A percentile compares a stretch with the other conserved stretches of the same genome.
These are phyloP conservation scores for Boletus subparvulus DNA, from an alignment of 768 basidiomycete species.

Conservation along the genomic window DNA sequence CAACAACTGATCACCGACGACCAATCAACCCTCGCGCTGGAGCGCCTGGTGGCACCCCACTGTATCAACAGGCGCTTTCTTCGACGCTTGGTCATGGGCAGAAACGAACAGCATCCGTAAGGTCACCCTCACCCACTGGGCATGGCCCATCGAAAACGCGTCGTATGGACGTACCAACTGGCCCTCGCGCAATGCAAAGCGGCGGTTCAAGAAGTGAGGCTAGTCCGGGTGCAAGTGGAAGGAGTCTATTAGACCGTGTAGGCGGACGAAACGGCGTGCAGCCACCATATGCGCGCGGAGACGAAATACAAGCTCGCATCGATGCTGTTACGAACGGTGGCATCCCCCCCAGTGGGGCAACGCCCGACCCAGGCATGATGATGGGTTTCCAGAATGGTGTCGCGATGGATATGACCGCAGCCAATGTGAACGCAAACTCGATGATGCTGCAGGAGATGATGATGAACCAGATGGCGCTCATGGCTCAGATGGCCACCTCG, in stretches of 20 bases:
- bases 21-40: slow-evolving; percentile 48
- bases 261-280: slow-evolving; percentile 50
- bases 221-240: slow-evolving; percentile 32
- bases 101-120: slow-evolving; percentile 64
- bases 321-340: slow-evolving; percentile 70
- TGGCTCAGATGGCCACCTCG: slow-evolving; percentile 87
- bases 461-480: slow-evolving; percentile 89
- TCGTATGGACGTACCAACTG: slow-evolving; percentile 76
- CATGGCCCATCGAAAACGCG: slow-evolving; percentile 67
- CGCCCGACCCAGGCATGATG: slow-evolving; percentile 40
- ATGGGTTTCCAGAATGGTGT: slow-evolving; percentile 46
- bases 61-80: slow-evolving; percentile 75
- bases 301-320: slow-evolving; percentile 78
- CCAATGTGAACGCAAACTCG: slow-evolving; percentile 63
- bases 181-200: slow-evolving; percentile 77
- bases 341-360: slow-evolving; percentile 33
- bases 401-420: slow-evolving; percentile 42
- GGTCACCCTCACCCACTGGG: slow-evolving; percentile 64
- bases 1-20: slow-evolving; percentile 28
- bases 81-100: slow-evolving; percentile 54
- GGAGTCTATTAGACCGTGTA: slow-evolving; percentile 82
- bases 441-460: slow-evolving; percentile 84
- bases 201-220: slow-evolving; percentile 18
- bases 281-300: slow-evolving; percentile 40
- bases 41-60: slow-evolving; percentile 34